These are phyloP conservation scores for Apium graveolens DNA, from an alignment of 129 eudicot genomes.

Conservation along the genomic window DNA sequence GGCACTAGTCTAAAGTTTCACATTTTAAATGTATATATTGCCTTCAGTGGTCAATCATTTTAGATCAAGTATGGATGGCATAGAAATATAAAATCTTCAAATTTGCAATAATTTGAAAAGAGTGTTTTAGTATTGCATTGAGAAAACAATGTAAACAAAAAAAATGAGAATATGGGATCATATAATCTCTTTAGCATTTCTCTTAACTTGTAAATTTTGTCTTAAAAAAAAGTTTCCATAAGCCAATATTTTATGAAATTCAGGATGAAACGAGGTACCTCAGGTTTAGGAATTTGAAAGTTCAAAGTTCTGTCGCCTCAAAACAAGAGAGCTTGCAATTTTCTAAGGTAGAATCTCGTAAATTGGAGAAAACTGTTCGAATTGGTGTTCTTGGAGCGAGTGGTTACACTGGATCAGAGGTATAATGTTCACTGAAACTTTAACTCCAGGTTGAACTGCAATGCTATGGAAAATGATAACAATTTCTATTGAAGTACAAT, in stretches of 20 bases:
- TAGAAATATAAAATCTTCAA: background rate
- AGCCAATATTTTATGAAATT: constrained; percentile 8
- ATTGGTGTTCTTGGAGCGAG: constrained; percentile 99
- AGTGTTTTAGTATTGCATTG: background rate
- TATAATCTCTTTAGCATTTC: background rate
- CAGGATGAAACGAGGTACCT: constrained; percentile 36
- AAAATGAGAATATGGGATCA: background rate
- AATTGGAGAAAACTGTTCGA: constrained; percentile 41
- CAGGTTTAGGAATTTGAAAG: constrained; percentile 25
- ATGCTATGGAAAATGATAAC: background rate
- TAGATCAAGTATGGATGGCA: background rate
- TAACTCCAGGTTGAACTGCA: background rate
- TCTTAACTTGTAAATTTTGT: background rate
- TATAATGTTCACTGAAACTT: constrained; percentile 10
- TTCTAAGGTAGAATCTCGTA: constrained; percentile 25
- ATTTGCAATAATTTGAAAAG: background rate
- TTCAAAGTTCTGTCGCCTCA: constrained; percentile 40
- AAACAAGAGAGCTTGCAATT: constrained; percentile 24
- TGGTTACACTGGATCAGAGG: constrained; percentile 98
- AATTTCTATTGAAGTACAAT: background rate
- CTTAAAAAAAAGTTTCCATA: background rate
- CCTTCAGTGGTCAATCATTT: background rate
- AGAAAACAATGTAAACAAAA: background rate
- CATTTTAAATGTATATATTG: background rate
- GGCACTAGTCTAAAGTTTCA: background rate